Evolutionary conservation across 352 stramenopile species (phyloP), one percentile per base, ranked within the genome.

Genomic region (Aphanomyces invadans): DNA sequence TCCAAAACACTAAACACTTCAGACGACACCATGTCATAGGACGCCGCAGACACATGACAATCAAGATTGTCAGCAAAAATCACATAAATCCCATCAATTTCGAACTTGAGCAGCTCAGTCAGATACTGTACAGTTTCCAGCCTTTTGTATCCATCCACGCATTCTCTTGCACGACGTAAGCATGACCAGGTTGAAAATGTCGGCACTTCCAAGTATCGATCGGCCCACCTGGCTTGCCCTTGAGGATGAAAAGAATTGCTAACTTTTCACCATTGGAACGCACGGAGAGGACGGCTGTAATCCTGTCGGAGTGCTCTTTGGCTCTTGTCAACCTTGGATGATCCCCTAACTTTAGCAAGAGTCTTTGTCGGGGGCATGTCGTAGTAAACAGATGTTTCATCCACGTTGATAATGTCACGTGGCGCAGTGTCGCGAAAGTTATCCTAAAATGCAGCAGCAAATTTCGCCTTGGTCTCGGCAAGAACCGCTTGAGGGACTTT

Each of bases 51-150:
- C 23, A 44, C 2, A 21, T 64, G 56, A 31, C 21, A 15, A 25
- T 61, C 56, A 5, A 64, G 61, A 64, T 38, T 38, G 44, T 64
- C 56, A 10, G 29, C 21, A 9, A 64, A 12, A 12, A 64, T 29
- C 9, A 38, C 25, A 1, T 23, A 2, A 15, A 11, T 11, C 29
- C 21, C 17, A 2, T 7, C 15, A 21, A 64, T 44, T 25, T 28
- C 38, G 36, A 44, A 64, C 36, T 51, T 54, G 11, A 64, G 2
- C 21, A 64, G 21, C 17, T n/a, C 12, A 55, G 15, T n/a, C 29
- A 54, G 19, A n/a, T n/a, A n/a, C n/a, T n/a, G 29, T 55, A 64
- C 15, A 64, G 62, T 9, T 51, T 7, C 56, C 56, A 64, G 10
- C 10, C 29, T 10, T 1, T 10, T 9, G 11, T n/a, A 23, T 64